Conservation (phyloP, 2,329 filamentous ascomycete species). For the Plenodomus biglobosus region DNA sequence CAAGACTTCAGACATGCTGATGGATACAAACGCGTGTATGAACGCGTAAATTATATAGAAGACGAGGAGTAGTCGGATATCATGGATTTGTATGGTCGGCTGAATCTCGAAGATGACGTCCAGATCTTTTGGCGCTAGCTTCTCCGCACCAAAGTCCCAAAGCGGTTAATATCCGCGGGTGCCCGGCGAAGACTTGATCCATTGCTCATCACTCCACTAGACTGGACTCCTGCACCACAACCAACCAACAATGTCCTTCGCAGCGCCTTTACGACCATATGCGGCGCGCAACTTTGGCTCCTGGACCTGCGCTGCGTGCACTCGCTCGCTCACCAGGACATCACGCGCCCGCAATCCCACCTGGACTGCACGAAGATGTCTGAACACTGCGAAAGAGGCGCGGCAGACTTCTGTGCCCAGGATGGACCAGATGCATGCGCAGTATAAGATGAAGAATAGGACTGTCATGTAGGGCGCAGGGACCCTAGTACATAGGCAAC, state of each 20-base stretch:
- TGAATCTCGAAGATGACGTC: slow-evolving; percentile 8
- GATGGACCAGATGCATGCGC: slow-evolving; percentile 66
- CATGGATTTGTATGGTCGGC: neutral
- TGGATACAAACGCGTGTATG: neutral
- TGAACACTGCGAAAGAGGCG: slow-evolving; percentile 36
- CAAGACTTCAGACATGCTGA: slow-evolving; percentile 34
- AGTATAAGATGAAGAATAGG: slow-evolving; percentile 68
- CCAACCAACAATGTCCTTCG: slow-evolving; percentile 31
- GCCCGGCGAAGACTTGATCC: slow-evolving; percentile 14
- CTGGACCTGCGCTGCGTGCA: slow-evolving; percentile 44
- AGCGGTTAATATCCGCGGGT: slow-evolving; percentile 30
- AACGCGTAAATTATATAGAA: neutral
- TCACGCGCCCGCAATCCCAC: slow-evolving; percentile 21
- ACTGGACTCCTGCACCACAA: slow-evolving; percentile 6
- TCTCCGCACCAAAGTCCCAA: slow-evolving; percentile 19
- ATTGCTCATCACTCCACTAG: slow-evolving; percentile 25
- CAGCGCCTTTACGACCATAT: slow-evolving; percentile 22
- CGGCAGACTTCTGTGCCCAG: slow-evolving; percentile 48
- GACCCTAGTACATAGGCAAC: neutral
- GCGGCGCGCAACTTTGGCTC: slow-evolving; percentile 23
- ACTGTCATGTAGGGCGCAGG: slow-evolving; percentile 59
- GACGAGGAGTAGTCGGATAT: neutral
- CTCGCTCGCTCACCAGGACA: slow-evolving; percentile 28
- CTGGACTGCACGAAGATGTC: slow-evolving; percentile 29
- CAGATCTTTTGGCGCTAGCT: neutral